Percentiles rank a stretch among this genome's conserved stretches.
Evolutionary conservation across 2,329 filamentous ascomycete genomes (phyloP).

Genomic region (Pseudogymnoascus sp.): DNA sequence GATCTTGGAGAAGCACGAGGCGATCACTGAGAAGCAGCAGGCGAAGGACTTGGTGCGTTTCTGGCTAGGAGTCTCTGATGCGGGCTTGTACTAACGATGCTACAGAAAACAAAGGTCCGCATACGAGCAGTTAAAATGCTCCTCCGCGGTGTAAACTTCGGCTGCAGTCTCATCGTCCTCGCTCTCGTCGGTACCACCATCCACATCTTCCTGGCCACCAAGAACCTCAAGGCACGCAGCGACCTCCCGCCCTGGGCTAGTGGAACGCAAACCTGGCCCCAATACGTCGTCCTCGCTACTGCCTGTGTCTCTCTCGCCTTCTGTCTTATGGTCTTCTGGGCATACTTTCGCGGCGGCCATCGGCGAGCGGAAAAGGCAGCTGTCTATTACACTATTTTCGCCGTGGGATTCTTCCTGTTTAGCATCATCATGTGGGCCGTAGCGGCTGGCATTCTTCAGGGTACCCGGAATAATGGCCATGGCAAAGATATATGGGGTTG

Average conservation of each 20-base stretch:
- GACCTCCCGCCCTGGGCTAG: conserved; percentile 76
- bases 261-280: conserved; percentile 77
- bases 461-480: conserved; percentile 60
- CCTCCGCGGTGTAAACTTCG: conserved; percentile 92
- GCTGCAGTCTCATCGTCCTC: conserved; percentile 90
- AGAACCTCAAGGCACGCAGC: conserved; percentile 63
- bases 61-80: not conserved
- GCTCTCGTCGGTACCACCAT: conserved; percentile 84
- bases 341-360: conserved; percentile 85
- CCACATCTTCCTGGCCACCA: conserved; percentile 85
- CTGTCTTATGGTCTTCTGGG: conserved; percentile 71
- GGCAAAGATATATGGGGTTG: conserved; percentile 96
- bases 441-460: conserved; percentile 76
- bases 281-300: conserved; percentile 72
- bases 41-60: conserved; percentile 72
- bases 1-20: conserved; percentile 75
- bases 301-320: conserved; percentile 72
- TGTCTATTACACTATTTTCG: conserved; percentile 92
- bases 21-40: conserved; percentile 75
- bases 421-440: conserved; percentile 88
- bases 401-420: conserved; percentile 87
- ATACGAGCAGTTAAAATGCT: conserved; percentile 91
- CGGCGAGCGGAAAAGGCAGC: conserved; percentile 82
- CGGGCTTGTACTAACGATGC: conserved; percentile 30
- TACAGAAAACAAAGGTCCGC: conserved; percentile 81